A percentile compares a stretch with the other conserved stretches of the same genome.
These are phyloP conservation scores for Cryptococcus sp. DNA, from an alignment of 1,284 basidiomycete species.

Conservation along the genomic window DNA sequence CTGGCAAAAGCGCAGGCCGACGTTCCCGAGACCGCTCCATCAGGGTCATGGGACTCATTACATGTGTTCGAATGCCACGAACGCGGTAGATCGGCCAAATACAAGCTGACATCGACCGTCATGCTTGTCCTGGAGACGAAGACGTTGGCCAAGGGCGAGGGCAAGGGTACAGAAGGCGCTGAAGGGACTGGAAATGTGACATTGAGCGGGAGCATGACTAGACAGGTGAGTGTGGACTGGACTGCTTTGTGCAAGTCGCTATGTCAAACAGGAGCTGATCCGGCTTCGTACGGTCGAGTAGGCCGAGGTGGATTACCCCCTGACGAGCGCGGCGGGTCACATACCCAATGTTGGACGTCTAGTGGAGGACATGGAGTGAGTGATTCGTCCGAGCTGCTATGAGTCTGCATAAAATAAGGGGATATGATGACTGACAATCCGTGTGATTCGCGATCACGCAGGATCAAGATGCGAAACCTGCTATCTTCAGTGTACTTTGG, in stretches of 20 bases:
- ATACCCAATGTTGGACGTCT: slow-evolving; percentile 89
- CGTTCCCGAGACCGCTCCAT: slow-evolving; percentile 15
- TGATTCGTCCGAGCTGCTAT: slow-evolving; percentile 1
- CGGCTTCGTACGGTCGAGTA: slow-evolving; percentile 42
- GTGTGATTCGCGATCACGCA: slow-evolving; percentile 14
- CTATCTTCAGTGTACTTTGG: slow-evolving; percentile 98
- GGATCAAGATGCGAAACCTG: slow-evolving; percentile 92
- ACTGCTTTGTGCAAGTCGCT: too few species aligned
- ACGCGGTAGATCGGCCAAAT: slow-evolving; percentile 85
- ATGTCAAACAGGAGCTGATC: too few species aligned
- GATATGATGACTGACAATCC: background rate
- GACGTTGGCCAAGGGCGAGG: slow-evolving; percentile 49
- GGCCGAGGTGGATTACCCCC: slow-evolving; percentile 82
- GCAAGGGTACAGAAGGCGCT: slow-evolving; percentile 36
- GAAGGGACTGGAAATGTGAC: slow-evolving; percentile 70
- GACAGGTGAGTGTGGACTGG: slow-evolving; percentile 65
- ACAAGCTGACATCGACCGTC: slow-evolving; percentile 95
- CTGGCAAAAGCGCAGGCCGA: slow-evolving; percentile 10
- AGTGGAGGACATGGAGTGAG: slow-evolving; percentile 93
- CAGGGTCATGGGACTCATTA: slow-evolving; percentile 88
- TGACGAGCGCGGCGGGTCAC: slow-evolving; percentile 76
- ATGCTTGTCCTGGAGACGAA: slow-evolving; percentile 89
- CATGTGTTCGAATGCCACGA: slow-evolving; percentile 96
- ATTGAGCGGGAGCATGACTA: slow-evolving; percentile 93
- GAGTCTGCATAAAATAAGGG: background rate